A percentile compares a stretch with the other conserved stretches of the same genome.
phyloP scores from a whole-genome alignment of 2,329 filamentous ascomycete species.

The Pseudocercospora pini-densiflorae region DNA sequence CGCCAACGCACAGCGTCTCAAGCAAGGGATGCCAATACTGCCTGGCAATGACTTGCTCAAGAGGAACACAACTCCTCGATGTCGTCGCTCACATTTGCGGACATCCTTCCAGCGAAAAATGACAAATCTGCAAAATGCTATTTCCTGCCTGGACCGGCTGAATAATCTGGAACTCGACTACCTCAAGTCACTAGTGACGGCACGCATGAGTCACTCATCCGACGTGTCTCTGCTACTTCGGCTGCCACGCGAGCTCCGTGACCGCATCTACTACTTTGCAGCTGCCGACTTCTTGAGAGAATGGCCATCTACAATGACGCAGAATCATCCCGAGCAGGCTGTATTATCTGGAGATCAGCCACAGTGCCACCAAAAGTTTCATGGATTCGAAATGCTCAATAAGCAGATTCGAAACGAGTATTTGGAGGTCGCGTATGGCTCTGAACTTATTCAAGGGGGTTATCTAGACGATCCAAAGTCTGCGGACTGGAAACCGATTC shows the following conservation, averaged over 20 bases:
- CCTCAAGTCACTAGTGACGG: background rate
- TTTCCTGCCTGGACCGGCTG: background rate
- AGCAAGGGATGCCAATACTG: too few relatives aligned
- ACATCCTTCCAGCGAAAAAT: background rate
- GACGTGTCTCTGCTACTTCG: background rate
- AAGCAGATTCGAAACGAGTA: background rate
- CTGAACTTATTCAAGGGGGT: too few relatives aligned
- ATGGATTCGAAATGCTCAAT: background rate
- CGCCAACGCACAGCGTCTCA: too few relatives aligned
- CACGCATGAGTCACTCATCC: background rate
- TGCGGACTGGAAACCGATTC: too few relatives aligned
- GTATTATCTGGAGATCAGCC: background rate
- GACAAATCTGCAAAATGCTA: background rate
- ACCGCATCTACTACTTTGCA: constrained; percentile 15
- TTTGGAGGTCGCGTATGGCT: too few relatives aligned
- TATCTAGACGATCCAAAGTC: too few relatives aligned
- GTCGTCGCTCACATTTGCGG: background rate
- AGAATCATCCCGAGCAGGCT: too few relatives aligned
- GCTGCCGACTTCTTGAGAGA: background rate
- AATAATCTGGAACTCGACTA: background rate
- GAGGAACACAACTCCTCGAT: background rate
- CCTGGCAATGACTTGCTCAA: too few relatives aligned
- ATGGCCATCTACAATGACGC: background rate
- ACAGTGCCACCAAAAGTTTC: background rate
- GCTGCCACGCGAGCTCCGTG: constrained; percentile 16